Conservation (phyloP, 805 yeast species). For the Wickerhamiella azyma region DNA sequence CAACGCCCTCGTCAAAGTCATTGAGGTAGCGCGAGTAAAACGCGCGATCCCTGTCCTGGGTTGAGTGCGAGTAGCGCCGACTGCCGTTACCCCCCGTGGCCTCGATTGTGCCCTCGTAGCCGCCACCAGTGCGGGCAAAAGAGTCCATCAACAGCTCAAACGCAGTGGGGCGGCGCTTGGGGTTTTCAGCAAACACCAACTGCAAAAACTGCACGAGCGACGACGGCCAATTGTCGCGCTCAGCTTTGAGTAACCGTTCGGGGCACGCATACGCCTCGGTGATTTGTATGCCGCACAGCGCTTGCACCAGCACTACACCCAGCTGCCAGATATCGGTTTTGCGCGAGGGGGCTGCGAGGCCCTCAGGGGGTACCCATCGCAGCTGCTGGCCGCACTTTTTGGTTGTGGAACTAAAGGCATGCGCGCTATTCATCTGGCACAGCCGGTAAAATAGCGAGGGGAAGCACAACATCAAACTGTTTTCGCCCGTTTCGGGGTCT, state of each 20-base stretch:
- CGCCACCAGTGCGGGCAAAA: conserved; percentile 40
- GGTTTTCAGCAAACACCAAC: conserved; percentile 48
- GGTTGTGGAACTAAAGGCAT: conserved; percentile 18
- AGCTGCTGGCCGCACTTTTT: not conserved
- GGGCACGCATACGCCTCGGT: conserved; percentile 46
- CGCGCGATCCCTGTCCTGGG: conserved; percentile 1
- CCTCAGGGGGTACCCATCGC: conserved; percentile 74
- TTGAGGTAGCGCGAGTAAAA: conserved; percentile 63
- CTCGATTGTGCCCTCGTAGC: not conserved
- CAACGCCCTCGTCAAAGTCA: conserved; percentile 90
- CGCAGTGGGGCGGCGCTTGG: conserved; percentile 66
- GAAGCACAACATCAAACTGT: conserved; percentile 19
- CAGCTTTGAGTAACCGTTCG: conserved; percentile 40
- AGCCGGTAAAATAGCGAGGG: conserved; percentile 21
- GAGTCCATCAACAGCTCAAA: conserved; percentile 72
- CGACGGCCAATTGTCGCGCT: conserved; percentile 32
- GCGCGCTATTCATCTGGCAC: conserved; percentile 23
- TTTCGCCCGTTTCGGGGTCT: conserved; percentile 39
- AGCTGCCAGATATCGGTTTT: conserved; percentile 91
- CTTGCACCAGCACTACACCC: conserved; percentile 62
- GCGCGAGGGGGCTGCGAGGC: conserved; percentile 41
- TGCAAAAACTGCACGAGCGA: conserved; percentile 53
- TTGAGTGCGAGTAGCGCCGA: conserved; percentile 12
- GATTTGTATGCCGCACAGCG: conserved; percentile 46
- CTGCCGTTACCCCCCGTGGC: not conserved